phyloP scores from a whole-genome alignment of 129 eudicot genomes.

The Centrapalus pauciflorus region DNA sequence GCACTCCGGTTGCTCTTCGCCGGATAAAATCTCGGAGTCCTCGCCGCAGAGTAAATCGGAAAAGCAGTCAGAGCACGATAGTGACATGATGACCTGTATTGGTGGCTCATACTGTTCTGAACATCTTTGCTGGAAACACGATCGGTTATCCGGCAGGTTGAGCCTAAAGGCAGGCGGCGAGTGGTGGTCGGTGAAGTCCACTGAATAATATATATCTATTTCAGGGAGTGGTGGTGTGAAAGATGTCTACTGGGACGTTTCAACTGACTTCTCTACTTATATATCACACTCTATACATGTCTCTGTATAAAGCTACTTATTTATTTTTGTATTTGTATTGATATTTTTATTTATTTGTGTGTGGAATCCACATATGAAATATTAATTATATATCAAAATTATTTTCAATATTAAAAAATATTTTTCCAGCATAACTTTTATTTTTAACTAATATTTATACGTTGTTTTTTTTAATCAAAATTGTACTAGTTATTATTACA shows the following conservation, averaged over 20 bases:
- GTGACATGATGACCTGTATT: slow-evolving; percentile 53
- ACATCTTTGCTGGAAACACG: slow-evolving; percentile 19
- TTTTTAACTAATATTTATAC: no score
- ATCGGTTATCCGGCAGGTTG: slow-evolving; percentile 1
- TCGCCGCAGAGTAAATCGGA: slow-evolving; percentile 90
- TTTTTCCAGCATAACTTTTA: no score
- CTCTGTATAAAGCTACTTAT: slow-evolving; percentile 12
- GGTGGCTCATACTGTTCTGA: slow-evolving; percentile 43
- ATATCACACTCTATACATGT: slow-evolving; percentile 17
- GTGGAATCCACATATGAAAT: no score
- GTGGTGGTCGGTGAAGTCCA: slow-evolving; percentile 18
- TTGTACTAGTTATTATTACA: no score
- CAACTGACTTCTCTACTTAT: slow-evolving; percentile 27
- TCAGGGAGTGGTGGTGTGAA: slow-evolving; percentile 19
- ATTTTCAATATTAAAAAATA: no score
- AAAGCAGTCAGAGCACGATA: slow-evolving; percentile 63
- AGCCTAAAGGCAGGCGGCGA: slow-evolving; percentile 3
- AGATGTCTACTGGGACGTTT: slow-evolving; percentile 18
- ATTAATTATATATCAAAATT: no score
- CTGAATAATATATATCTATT: slow-evolving; percentile 4
- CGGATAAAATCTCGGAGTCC: slow-evolving; percentile 58
- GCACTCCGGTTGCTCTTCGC: slow-evolving; percentile 41
- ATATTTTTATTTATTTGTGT: background rate
- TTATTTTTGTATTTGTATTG: slow-evolving; percentile 10
- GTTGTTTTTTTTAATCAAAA: no score